These are phyloP conservation scores for Neofusicoccum cordaticola DNA, from an alignment of 2,329 filamentous ascomycete genomes.

Conservation along the genomic window DNA sequence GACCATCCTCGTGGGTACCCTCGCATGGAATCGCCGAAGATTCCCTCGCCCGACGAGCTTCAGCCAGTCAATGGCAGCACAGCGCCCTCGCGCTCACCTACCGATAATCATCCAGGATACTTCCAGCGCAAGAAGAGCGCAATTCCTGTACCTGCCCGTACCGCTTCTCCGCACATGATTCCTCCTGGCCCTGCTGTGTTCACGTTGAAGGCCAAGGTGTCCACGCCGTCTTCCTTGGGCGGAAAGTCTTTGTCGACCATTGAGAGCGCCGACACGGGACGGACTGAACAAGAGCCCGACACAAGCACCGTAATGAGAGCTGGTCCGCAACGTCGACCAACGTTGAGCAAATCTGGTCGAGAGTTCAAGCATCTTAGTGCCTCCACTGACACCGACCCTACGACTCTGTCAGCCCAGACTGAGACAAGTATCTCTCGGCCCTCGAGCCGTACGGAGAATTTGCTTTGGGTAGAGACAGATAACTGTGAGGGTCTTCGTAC, in stretches of 20 bases:
- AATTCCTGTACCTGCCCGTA: neutral
- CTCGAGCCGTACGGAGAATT: neutral
- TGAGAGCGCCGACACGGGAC: conserved; percentile 4
- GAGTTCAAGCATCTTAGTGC: conserved; percentile 5
- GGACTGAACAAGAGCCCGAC: neutral
- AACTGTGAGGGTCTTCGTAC: neutral
- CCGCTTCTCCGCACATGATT: neutral
- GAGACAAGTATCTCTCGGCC: neutral
- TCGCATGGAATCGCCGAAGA: neutral
- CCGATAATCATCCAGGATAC: neutral
- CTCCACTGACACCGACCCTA: neutral
- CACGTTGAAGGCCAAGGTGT: neutral
- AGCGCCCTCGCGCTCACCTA: neutral
- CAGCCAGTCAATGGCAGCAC: neutral
- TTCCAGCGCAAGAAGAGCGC: conserved; percentile 8
- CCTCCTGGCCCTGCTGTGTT: neutral
- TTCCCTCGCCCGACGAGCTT: neutral
- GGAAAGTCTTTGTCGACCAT: conserved; percentile 11
- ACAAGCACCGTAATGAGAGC: conserved; percentile 11
- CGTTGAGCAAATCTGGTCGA: neutral
- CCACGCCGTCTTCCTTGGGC: neutral
- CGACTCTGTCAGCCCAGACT: neutral
- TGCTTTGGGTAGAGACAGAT: conserved; percentile 5
- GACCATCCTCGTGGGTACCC: neutral
- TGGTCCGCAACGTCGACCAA: conserved; percentile 6